Evolutionary conservation across 2,329 filamentous ascomycete genomes (phyloP), one percentile per base, ranked within the genome.

Genomic region (Aureobasidium melanogenum): DNA sequence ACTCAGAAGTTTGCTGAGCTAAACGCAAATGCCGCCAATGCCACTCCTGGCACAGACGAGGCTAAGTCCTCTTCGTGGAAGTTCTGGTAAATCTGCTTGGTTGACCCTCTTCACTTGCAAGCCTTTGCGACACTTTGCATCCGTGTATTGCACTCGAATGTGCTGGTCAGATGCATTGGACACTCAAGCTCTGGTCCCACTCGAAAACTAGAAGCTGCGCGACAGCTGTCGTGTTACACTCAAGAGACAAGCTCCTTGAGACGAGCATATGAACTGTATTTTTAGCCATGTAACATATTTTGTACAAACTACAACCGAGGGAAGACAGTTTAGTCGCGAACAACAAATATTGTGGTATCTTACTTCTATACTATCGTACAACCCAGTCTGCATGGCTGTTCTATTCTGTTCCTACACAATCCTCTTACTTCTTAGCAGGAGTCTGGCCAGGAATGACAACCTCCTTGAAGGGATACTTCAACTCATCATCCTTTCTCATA

Each of bases 401-500:
- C 17, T 19, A 22, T 41, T 28, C 3, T 43, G 5, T 43, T 5
- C 22, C 3, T n/a, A 22, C 24, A 22, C 24, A 41, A 9, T 5
- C 22, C 55, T 24, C 30, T 41, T 43, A 60, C 44, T 46, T 60
- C 41, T 26, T 60, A 32, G 17, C 56, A 36, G 59, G 17, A 28
- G 58, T 34, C 36, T 52, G 41, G 9, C 39, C 61, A 47, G 61
- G 55, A 30, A 43, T 47, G 7, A 48, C 26, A 17, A 75, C 69
- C 67, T 79, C 82, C 73, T 84, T 86, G 71, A 78, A 86, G 6
- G 85, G 85, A 70, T 85, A 87, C 64, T 77, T 79, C 22, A 92
- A 78, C 59, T 86, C 82, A 71, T 92, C 88, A 72, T 91, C 89
- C 80, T 94, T 96, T 70, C 89, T 84, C 70, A 89, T 79, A 84